A percentile compares a stretch with the other conserved stretches of the same genome.
Conservation (phyloP, 352 stramenopile genomes). For the Pythium volutum region DNA sequence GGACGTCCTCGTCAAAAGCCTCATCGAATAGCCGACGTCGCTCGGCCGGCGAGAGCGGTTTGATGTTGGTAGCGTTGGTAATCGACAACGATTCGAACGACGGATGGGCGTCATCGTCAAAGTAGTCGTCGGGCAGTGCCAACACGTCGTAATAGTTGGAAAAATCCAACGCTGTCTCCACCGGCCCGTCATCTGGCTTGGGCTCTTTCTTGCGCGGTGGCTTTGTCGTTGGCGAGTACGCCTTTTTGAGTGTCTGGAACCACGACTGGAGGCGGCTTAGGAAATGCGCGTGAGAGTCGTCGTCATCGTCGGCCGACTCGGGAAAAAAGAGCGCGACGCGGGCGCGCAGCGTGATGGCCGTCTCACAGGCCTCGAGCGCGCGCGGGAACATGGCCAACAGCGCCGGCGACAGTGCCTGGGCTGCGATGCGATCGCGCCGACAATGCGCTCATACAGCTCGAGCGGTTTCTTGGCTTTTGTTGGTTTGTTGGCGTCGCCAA, state of each 20-base stretch:
- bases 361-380: slow-evolving; percentile 11
- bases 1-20: slow-evolving; percentile 22
- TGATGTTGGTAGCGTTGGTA: background rate
- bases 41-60: background rate
- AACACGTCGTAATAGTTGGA: slow-evolving; percentile 20
- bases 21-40: slow-evolving; percentile 17
- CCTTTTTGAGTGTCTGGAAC: background rate
- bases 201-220: background rate
- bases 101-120: background rate
- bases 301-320: background rate
- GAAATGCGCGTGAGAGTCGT: slow-evolving; percentile 10
- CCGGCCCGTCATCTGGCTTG: background rate
- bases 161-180: background rate
- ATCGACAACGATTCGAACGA: slow-evolving; percentile 1
- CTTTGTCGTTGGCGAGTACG: background rate
- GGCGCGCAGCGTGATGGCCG: slow-evolving; percentile 9
- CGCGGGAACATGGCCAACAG: slow-evolving; percentile 1
- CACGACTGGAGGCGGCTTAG: background rate
- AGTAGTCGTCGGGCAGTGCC: slow-evolving; percentile 15
- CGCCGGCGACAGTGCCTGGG: slow-evolving; percentile 4
- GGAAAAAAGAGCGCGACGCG: slow-evolving; percentile 3
- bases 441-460: slow-evolving; percentile 6
- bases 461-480: slow-evolving; percentile 1
- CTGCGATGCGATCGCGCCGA: background rate
- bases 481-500: background rate